Base-by-base conservation (phyloP, 805 yeast species). In the Candida patagonica region DNA sequence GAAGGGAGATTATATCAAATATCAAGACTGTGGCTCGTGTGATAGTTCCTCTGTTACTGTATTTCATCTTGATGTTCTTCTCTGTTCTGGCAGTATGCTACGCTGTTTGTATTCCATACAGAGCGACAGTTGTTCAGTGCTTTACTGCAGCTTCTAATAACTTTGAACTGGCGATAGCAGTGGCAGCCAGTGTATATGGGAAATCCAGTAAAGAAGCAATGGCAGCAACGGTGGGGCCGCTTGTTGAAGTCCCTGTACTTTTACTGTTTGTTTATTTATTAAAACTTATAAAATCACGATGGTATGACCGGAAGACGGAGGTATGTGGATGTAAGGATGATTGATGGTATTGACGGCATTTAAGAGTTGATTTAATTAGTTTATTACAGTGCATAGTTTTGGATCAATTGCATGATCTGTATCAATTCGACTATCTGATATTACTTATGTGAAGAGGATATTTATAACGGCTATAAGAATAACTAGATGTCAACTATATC, bases 161-260 rank as follows among this genome's bases (percentile, higher is more conserved):
- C 51, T 74, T 74, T 48, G 79, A 74, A 51, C 59, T 74, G 31
- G 70, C 76, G 42, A 56, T 74, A 26, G 77, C 80, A 3, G 67
- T 74, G 15, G 71, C 76, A 1, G 66, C 70, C 5, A 64, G 76
- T 0, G 46, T 71, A 9, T 74, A 71, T 54, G 80, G 80, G 0
- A 56, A 64, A 21, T 71, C 69, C 1, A 66, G 74, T 42, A 63
- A 69, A 38, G 68, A 73, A 49, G 68, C 78, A 1, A 63, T 74
- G 30, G 80, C 80, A 4, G 72, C 79, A 2, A 73, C 79, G 0
- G 70, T 74, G 51, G 80, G 79, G 2, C 79, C 79, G 1, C 57
- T 74, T 26, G 50, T 74, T n/a, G 80, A 74, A 47, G 74, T 74
- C 7, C 80, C 80, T 4, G 65, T 74, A 6, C 57, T 74, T 26